These are phyloP conservation scores for Casaregolazyma lundiana DNA, from an alignment of 1,139 yeast species.

Conservation along the genomic window DNA sequence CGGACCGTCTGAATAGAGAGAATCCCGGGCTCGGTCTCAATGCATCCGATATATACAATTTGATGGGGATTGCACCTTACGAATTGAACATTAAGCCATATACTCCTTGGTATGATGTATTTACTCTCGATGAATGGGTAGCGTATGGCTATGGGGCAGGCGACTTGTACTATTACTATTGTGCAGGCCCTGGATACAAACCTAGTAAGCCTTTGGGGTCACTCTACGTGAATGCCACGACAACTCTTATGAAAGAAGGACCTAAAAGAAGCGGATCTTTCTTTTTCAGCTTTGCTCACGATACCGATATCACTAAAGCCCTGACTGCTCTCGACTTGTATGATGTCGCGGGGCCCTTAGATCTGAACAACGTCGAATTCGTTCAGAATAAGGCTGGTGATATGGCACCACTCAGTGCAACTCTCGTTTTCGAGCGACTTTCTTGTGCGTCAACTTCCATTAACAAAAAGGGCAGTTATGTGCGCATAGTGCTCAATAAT, in stretches of 20 bases:
- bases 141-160: constrained; percentile 41
- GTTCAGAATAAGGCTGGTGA: constrained; percentile 40
- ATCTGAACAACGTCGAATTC: constrained; percentile 37
- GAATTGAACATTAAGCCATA: constrained; percentile 52
- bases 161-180: constrained; percentile 48
- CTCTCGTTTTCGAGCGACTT: constrained; percentile 50
- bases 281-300: constrained; percentile 55
- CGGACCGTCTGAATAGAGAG: constrained; percentile 37
- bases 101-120: constrained; percentile 51
- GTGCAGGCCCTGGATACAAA: constrained; percentile 51
- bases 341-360: constrained; percentile 36
- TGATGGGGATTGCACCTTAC: constrained; percentile 53
- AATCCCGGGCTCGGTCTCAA: constrained; percentile 44
- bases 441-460: constrained; percentile 33
- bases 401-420: constrained; percentile 55
- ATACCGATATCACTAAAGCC: constrained; percentile 49
- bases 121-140: constrained; percentile 52
- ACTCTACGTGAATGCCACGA: constrained; percentile 47
- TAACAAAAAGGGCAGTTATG: constrained; percentile 34
- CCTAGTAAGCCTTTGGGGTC: constrained; percentile 45
- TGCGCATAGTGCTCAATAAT: constrained; percentile 54
- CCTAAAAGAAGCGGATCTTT: constrained; percentile 36
- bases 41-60: constrained; percentile 38
- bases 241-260: constrained; percentile 39
- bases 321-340: constrained; percentile 50